Evolutionary conservation across 2,329 filamentous ascomycete species (phyloP).

Genomic region (Thelonectria discophora): DNA sequence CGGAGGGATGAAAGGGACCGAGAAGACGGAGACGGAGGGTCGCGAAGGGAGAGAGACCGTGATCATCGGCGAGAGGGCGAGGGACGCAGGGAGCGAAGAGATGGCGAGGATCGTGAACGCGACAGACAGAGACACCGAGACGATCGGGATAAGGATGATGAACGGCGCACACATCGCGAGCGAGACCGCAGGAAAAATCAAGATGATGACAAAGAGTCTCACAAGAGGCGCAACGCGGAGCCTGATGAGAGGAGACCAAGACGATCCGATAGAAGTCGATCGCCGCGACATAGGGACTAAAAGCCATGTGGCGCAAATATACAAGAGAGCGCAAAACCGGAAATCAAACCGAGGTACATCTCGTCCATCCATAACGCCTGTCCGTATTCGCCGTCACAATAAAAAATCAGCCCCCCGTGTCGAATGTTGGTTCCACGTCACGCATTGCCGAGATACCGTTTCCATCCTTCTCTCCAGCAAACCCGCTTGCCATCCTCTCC

Average conservation of each 20-base stretch:
- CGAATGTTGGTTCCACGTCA: slow-evolving; percentile 34
- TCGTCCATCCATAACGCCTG: slow-evolving; percentile 37
- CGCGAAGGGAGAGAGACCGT: slow-evolving; percentile 40
- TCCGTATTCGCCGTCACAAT: slow-evolving; percentile 30
- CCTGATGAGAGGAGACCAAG: slow-evolving; percentile 36
- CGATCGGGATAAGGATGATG: slow-evolving; percentile 11
- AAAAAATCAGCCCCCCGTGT: slow-evolving; percentile 19
- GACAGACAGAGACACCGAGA: slow-evolving; percentile 31
- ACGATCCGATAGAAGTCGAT: slow-evolving; percentile 54
- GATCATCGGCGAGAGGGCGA: slow-evolving; percentile 42
- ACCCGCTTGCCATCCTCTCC: slow-evolving; percentile 73
- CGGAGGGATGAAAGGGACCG: slow-evolving; percentile 49
- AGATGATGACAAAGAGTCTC: slow-evolving; percentile 43
- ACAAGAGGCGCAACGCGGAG: slow-evolving; percentile 41
- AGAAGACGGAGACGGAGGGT: slow-evolving; percentile 43
- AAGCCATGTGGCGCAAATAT: slow-evolving; percentile 32
- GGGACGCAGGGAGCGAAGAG: slow-evolving; percentile 9
- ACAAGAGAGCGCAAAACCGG: slow-evolving; percentile 24
- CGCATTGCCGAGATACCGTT: slow-evolving; percentile 70
- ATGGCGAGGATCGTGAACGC: slow-evolving; percentile 34
- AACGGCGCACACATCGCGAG: slow-evolving; percentile 35
- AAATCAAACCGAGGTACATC: slow-evolving; percentile 21
- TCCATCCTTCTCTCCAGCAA: slow-evolving; percentile 81
- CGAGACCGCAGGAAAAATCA: slow-evolving; percentile 44
- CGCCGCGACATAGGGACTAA: slow-evolving; percentile 48